Conservation (phyloP, 176 grass and related monocot genomes). For the Oryza meyeriana region DNA sequence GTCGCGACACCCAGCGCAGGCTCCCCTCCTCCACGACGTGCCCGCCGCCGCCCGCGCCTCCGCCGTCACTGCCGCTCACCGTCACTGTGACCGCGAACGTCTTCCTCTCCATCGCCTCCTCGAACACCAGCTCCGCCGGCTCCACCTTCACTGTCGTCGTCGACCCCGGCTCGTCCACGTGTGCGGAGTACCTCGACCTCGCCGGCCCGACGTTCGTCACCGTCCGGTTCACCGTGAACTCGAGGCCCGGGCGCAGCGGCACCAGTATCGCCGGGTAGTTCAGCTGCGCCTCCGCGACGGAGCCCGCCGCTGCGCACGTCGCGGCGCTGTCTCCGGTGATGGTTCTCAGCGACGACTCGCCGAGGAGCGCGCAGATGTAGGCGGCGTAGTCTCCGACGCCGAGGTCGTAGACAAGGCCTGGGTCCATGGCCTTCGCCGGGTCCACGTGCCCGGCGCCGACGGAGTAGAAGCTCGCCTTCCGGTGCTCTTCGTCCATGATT, state of each 20-base stretch:
- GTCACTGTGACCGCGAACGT: constrained; percentile 46
- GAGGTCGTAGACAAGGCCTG: constrained; percentile 64
- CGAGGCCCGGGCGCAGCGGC: not conserved
- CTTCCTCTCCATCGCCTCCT: constrained; percentile 23
- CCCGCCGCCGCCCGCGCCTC: not conserved
- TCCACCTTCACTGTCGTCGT: constrained; percentile 32
- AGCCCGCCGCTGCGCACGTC: constrained; percentile 18
- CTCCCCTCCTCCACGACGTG: constrained; percentile 19
- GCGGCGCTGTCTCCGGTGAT: not conserved
- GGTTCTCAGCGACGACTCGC: not conserved
- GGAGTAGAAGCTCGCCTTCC: constrained; percentile 36
- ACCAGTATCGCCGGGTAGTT: constrained; percentile 61
- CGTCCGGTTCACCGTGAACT: constrained; percentile 33
- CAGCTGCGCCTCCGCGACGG: constrained; percentile 30
- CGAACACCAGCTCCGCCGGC: constrained; percentile 37
- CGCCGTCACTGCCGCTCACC: not conserved
- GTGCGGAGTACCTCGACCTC: constrained; percentile 14
- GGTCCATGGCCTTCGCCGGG: constrained; percentile 38
- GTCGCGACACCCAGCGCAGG: constrained; percentile 29
- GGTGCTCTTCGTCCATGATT: constrained; percentile 47
- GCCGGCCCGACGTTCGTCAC: constrained; percentile 50
- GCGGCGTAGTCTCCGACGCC: constrained; percentile 29
- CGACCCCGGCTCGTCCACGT: constrained; percentile 5
- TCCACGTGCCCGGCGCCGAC: constrained; percentile 51
- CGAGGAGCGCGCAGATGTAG: constrained; percentile 51